A percentile compares a stretch with the other conserved stretches of the same genome.
These are phyloP conservation scores for Lumnitzera littorea DNA, from an alignment of 345 rosid species.

Conservation along the genomic window DNA sequence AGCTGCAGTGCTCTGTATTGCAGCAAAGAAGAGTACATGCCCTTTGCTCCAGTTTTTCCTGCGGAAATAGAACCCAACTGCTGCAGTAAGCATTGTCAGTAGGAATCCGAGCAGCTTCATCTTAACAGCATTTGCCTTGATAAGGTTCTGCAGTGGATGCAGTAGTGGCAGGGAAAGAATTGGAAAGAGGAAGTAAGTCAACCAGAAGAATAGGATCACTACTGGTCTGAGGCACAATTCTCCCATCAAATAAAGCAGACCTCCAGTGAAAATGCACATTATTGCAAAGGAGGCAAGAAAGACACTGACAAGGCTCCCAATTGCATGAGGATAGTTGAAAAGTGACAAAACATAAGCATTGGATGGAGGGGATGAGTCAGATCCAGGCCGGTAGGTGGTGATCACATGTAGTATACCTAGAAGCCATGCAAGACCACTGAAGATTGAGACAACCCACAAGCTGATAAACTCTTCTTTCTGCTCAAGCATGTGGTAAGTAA, in stretches of 20 bases:
- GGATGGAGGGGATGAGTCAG: slow-evolving; percentile 9
- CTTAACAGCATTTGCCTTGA: slow-evolving; percentile 31
- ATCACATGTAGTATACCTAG: slow-evolving; percentile 29
- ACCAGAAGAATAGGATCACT: slow-evolving; percentile 32
- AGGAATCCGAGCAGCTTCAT: slow-evolving; percentile 49
- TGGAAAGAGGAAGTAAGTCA: slow-evolving; percentile 47
- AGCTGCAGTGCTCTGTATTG: slow-evolving; percentile 42
- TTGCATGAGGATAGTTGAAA: slow-evolving; percentile 37
- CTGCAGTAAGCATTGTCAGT: slow-evolving; percentile 35
- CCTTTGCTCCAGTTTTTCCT: slow-evolving; percentile 27
- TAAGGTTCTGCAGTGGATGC: slow-evolving; percentile 33
- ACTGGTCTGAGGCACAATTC: slow-evolving; percentile 37
- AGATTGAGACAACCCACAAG: slow-evolving; percentile 61
- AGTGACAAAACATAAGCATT: slow-evolving; percentile 26
- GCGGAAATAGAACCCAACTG: slow-evolving; percentile 32
- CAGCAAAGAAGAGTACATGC: slow-evolving; percentile 32
- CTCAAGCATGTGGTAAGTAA: slow-evolving; percentile 51
- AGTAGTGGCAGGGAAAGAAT: slow-evolving; percentile 32
- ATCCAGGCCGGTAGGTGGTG: slow-evolving; percentile 20
- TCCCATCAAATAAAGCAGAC: slow-evolving; percentile 31
- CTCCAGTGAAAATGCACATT: slow-evolving; percentile 52
- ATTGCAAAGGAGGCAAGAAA: slow-evolving; percentile 44
- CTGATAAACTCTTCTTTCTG: slow-evolving; percentile 24
- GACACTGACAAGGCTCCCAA: slow-evolving; percentile 29
- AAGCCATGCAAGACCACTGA: slow-evolving; percentile 55